phyloP scores from a whole-genome alignment of 805 yeast species.

The Candida railenensis region DNA sequence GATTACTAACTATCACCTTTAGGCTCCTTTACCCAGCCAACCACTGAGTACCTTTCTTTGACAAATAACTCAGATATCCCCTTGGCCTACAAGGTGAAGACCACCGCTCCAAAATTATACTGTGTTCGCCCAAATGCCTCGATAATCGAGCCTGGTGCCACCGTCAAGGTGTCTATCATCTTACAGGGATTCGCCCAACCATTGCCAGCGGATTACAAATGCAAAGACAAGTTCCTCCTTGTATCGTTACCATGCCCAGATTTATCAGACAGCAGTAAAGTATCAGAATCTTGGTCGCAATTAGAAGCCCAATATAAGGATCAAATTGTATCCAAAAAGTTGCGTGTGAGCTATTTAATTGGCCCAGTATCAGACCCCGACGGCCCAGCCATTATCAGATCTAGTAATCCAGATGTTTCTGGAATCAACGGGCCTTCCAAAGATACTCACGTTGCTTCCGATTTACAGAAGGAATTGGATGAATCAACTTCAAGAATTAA shows the following conservation, averaged over 20 bases:
- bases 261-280: slow-evolving; percentile 51
- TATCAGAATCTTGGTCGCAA: slow-evolving; percentile 73
- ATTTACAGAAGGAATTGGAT: slow-evolving; percentile 31
- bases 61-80: slow-evolving; percentile 56
- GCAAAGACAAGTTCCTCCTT: slow-evolving; percentile 90
- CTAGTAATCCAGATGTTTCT: slow-evolving; percentile 7
- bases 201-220: slow-evolving; percentile 69
- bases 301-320: slow-evolving; percentile 60
- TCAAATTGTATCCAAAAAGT: slow-evolving; percentile 60
- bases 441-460: slow-evolving; percentile 13
- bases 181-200: slow-evolving; percentile 80
- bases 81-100: slow-evolving; percentile 91
- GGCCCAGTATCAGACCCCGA: slow-evolving; percentile 16
- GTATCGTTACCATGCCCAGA: slow-evolving; percentile 79
- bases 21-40: slow-evolving; percentile 77
- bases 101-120: slow-evolving; percentile 94
- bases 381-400: too few relatives aligned
- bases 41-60: slow-evolving; percentile 60
- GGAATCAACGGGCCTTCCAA: slow-evolving; percentile 19
- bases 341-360: slow-evolving; percentile 57
- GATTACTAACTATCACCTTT: background rate
- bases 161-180: slow-evolving; percentile 74
- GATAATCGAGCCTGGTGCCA: slow-evolving; percentile 69
- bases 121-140: slow-evolving; percentile 97
- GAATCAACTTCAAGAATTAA: slow-evolving; percentile 43